phyloP scores from a whole-genome alignment of 768 basidiomycete species.

The Russula griseocarnosa region DNA sequence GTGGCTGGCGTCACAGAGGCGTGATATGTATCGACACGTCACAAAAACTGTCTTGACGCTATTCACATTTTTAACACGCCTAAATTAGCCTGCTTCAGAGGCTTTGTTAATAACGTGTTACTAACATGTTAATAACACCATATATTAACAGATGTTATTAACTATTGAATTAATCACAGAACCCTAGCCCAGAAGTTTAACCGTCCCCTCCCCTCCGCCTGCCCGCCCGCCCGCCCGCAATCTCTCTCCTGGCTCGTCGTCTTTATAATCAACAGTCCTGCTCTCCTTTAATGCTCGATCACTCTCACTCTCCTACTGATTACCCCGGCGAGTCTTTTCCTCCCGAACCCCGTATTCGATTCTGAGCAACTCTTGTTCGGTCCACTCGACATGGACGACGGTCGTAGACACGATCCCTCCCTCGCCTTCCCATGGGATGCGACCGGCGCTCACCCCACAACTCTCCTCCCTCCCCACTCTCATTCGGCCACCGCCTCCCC shows the following conservation, averaged over 20 bases:
- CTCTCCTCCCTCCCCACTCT: conserved; percentile 38
- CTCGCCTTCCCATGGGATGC: conserved; percentile 39
- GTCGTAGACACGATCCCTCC: conserved; percentile 30
- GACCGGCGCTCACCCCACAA: conserved; percentile 39
- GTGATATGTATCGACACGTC: no score
- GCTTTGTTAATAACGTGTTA: no score
- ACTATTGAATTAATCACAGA: no score
- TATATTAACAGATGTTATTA: no score
- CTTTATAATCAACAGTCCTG: conserved; percentile 15
- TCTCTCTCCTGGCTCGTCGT: conserved; percentile 21
- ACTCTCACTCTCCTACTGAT: conserved; percentile 30
- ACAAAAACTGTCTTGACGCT: no score
- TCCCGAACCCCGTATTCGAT: conserved; percentile 40
- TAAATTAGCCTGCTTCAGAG: no score
- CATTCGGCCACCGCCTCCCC: conserved; percentile 40
- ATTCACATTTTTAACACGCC: no score
- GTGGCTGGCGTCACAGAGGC: no score
- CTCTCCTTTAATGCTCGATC: conserved; percentile 30
- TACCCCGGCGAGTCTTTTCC: conserved; percentile 31
- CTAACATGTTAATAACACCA: no score
- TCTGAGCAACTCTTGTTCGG: conserved; percentile 56
- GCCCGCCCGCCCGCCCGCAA: conserved; percentile 30
- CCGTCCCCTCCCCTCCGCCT: conserved; percentile 24
- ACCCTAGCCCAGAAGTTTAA: no score
- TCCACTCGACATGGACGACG: conserved; percentile 53